Base-by-base conservation (phyloP, 192 early-diverging fungal genomes). In the Coemansia brasiliensis region DNA sequence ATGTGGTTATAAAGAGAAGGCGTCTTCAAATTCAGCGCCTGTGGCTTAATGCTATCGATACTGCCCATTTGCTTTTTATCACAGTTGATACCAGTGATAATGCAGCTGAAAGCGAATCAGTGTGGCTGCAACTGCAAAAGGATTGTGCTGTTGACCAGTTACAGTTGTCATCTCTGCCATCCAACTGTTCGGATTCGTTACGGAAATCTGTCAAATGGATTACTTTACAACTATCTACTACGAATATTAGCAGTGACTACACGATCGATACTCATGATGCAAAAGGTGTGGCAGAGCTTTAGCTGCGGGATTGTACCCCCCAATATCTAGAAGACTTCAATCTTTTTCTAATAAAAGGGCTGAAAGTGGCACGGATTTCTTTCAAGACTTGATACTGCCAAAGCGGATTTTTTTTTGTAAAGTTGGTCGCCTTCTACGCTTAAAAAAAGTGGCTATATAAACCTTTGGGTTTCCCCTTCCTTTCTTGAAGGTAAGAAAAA, bases 1-100 rank as follows among this genome's bases (percentile, higher is more conserved):
- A 62, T 0, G 6, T 57, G 35, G 68, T 65, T 1, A 35, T 67
- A 4, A 40, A 44, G 22, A 64, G 69, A 42, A 62, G 55, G 39
- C 52, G 37, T 4, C 35, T 64, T 10, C 74, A 78, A 27, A 17
- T 24, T 6, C 20, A 20, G 5, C 16, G 25, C 26, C 46, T 68
- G 27, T 38, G 39, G 24, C 42, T 15, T 9, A 55, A 15, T 15
- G 65, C 54, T 13, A 15, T 27, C 20, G 17, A 35, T 1, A 46
- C 53, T 3, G 11, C 46, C 12, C 21, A 29, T 1, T 3, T 15
- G 17, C 18, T 45, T 5, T 15, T 3, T 4, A 32, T 58, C n/a
- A 2, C 26, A 11, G 38, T 45, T 24, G 52, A 38, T 48, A 16
- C 55, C 20, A 4, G 21, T 17, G 25, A 37, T 25, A n/a, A 20